Evolutionary conservation across 2,329 filamentous ascomycete genomes (phyloP).

Genomic region (Coniochaeta sp.): DNA sequence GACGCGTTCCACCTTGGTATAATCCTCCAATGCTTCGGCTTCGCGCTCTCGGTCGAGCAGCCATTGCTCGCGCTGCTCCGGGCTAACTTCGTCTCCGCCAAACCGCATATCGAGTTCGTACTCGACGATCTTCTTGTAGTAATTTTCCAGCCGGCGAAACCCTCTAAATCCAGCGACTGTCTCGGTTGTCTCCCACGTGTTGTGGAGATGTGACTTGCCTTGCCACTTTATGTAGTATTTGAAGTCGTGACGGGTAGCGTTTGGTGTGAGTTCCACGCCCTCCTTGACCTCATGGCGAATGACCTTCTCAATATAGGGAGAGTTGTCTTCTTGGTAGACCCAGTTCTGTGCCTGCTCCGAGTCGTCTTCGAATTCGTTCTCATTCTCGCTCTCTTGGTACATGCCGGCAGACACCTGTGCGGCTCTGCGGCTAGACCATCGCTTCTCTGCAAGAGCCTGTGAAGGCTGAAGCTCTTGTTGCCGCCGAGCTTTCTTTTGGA

Average conservation of each 20-base stretch:
- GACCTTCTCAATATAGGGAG: conserved; percentile 83
- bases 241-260: conserved; percentile 65
- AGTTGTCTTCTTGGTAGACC: conserved; percentile 64
- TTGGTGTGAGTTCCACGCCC: conserved; percentile 50
- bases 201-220: conserved; percentile 87
- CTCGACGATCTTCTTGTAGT: conserved; percentile 76
- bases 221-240: conserved; percentile 97
- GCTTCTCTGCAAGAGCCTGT: conserved; percentile 16
- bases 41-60: conserved; percentile 91
- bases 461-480: conserved; percentile 18
- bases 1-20: conserved; percentile 86
- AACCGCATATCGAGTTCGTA: conserved; percentile 72
- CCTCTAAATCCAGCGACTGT: conserved; percentile 72
- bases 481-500: conserved; percentile 20
- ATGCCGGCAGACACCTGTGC: conserved; percentile 19
- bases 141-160: conserved; percentile 87
- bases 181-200: conserved; percentile 85
- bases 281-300: conserved; percentile 78
- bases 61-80: conserved; percentile 88
- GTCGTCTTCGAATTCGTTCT: conserved; percentile 40
- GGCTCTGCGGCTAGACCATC: conserved; percentile 21
- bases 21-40: conserved; percentile 81
- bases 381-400: conserved; percentile 62
- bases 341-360: conserved; percentile 63
- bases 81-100: conserved; percentile 66